Percentiles rank a stretch among this genome's conserved stretches.
Conservation (phyloP, 192 early-diverging fungal genomes). For the Dissophora ornata region DNA sequence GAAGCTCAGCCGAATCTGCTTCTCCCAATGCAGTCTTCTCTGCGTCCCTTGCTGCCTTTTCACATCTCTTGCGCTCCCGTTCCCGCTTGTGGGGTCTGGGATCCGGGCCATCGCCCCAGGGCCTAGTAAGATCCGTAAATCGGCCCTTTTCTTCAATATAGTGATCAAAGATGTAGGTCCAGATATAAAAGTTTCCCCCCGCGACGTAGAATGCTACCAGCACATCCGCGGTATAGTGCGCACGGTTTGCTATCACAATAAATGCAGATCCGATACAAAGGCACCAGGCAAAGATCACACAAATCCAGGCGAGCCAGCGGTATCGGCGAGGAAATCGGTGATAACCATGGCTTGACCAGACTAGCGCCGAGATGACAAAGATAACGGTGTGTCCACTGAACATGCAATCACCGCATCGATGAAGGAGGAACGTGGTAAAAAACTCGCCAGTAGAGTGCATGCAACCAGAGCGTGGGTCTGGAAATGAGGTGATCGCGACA, state of each 20-base stretch:
- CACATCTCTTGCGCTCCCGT: not conserved
- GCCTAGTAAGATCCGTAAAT: conserved; percentile 18
- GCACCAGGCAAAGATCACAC: conserved; percentile 57
- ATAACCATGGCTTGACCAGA: conserved; percentile 68
- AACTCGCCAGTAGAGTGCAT: conserved; percentile 66
- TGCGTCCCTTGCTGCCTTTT: not conserved
- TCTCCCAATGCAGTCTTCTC: conserved; percentile 3
- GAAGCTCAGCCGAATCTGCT: not conserved
- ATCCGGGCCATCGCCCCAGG: conserved; percentile 32
- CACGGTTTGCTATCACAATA: conserved; percentile 70
- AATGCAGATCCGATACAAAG: conserved; percentile 67
- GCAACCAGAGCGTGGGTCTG: conserved; percentile 70
- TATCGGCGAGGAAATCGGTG: conserved; percentile 32
- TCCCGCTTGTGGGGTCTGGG: conserved; percentile 24
- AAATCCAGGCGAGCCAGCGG: conserved; percentile 54
- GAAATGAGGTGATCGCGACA: conserved; percentile 72
- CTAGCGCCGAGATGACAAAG: conserved; percentile 68
- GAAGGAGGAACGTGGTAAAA: conserved; percentile 67
- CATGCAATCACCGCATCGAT: conserved; percentile 74
- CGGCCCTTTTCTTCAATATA: conserved; percentile 27
- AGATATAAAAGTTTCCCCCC: conserved; percentile 61
- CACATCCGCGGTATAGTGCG: conserved; percentile 73
- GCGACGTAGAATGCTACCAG: conserved; percentile 71
- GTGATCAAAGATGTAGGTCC: conserved; percentile 23
- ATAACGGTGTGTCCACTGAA: conserved; percentile 76